phyloP scores from a whole-genome alignment of 2,329 filamentous ascomycete species.

The Claviceps fusiformis region DNA sequence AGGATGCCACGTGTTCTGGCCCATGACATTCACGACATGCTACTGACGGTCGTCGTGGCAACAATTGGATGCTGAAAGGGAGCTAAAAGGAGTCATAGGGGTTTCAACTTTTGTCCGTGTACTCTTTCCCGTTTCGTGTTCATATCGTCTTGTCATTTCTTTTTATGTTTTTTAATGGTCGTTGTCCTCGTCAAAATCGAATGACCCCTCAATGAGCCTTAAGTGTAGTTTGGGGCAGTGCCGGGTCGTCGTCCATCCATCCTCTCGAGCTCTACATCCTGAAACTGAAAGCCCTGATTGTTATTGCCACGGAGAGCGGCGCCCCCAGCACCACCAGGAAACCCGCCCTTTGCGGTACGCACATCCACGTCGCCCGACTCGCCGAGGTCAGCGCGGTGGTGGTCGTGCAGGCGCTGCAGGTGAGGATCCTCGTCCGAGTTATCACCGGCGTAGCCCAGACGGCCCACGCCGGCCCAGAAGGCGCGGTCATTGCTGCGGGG shows the following conservation, averaged over 20 bases:
- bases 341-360: neutral
- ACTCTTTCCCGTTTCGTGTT: no score
- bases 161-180: neutral
- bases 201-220: neutral
- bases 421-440: constrained; percentile 18
- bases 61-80: no score
- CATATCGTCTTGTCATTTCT: neutral
- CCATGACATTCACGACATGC: no score
- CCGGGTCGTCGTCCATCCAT: constrained; percentile 6
- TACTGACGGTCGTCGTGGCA: no score
- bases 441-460: constrained; percentile 38
- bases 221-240: neutral
- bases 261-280: constrained; percentile 20
- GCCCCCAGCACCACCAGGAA: neutral
- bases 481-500: constrained; percentile 58
- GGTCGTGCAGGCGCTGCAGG: constrained; percentile 5
- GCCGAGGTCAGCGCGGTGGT: constrained; percentile 12
- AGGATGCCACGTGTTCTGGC: no score
- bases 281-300: constrained; percentile 9
- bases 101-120: no score
- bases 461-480: constrained; percentile 64
- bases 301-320: constrained; percentile 2
- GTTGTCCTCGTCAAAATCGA: neutral
- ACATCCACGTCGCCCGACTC: constrained; percentile 14
- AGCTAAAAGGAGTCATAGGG: no score